Evolutionary conservation across 352 stramenopile species (phyloP), one percentile per base, ranked within the genome.

Genomic region (Phytophthora colocasiae): DNA sequence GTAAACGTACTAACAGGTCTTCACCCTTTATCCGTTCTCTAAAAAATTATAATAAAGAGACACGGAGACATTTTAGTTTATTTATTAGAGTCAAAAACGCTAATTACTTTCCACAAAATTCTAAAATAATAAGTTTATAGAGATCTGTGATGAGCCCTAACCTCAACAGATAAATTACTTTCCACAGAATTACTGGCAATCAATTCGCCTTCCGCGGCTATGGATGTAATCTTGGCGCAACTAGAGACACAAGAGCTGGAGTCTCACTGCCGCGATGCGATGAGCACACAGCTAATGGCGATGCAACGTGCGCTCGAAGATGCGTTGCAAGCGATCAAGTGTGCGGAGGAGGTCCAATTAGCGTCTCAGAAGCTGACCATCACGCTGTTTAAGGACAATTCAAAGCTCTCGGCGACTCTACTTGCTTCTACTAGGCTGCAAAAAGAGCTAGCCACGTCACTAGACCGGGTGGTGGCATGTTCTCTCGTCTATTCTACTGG

Each of bases 191-290:
- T 22, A 22, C 22, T 22, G 19, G 19, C 19, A 19, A 22, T 22
- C 2, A 22, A 22, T 22, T 22, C 22, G 22, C 2, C 22, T 22
- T 2, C 22, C 22, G 0, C 22, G 2, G 2, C 22, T 2, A 60
- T 60, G 53, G 53, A 60, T 41, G 53, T 49, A 4, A 60, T 60
- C 39, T 32, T 60, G 19, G 40, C 40, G 39, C 53, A 60, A 41
- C 22, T 60, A 12, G 43, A 41, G n/a, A 12, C 26, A 11, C 53
- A 6, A 9, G 53, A 60, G 19, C 40, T 60, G 26, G 53, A 50
- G 40, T 11, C 53, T 29, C 53, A 60, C 27, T 44, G 53, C 27
- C 27, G 53, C 6, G 53, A 51, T 49, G 27, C 53, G 11, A 60
- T 60, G 53, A 60, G 51, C 27, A 60, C 40, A 12, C 53, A 60